Percentiles rank a stretch among this genome's conserved stretches.
Evolutionary conservation across 495 filamentous ascomycete species (phyloP).

Genomic region (Opeltia flavorubescens): DNA sequence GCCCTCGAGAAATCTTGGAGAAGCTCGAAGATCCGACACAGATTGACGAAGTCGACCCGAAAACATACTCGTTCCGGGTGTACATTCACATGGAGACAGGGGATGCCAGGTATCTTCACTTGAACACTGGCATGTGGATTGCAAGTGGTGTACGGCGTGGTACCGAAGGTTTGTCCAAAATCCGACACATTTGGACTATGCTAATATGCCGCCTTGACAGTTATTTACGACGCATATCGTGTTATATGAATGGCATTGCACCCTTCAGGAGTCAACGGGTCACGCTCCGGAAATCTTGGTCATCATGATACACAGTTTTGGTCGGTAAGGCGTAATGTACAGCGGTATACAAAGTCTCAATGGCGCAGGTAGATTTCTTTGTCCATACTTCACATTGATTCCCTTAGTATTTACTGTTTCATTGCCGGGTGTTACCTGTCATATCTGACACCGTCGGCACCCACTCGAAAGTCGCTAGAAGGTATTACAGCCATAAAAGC

Average conservation of each 20-base stretch:
- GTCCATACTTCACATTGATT: no score
- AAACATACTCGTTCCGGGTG: constrained; percentile 42
- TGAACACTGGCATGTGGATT: constrained; percentile 50
- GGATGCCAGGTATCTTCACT: constrained; percentile 45
- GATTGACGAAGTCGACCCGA: constrained; percentile 39
- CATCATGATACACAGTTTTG: not conserved
- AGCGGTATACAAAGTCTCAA: not conserved
- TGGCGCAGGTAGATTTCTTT: not conserved
- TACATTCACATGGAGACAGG: constrained; percentile 46
- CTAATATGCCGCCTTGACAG: constrained; percentile 4
- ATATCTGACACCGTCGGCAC: no score
- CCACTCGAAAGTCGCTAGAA: no score
- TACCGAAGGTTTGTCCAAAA: constrained; percentile 33
- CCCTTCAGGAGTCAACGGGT: not conserved
- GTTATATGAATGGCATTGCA: constrained; percentile 10
- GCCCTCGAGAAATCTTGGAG: constrained; percentile 42
- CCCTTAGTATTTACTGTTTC: no score
- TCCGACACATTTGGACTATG: not conserved
- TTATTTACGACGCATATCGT: constrained; percentile 20
- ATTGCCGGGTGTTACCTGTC: no score
- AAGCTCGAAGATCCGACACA: constrained; percentile 37
- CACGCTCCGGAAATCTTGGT: not conserved
- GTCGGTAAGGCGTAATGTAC: not conserved
- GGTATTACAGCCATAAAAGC: no score
- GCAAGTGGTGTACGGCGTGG: constrained; percentile 43